Percentiles rank a stretch among this genome's conserved stretches.
phyloP scores from a whole-genome alignment of 352 stramenopile genomes.

The Albugo candida region DNA sequence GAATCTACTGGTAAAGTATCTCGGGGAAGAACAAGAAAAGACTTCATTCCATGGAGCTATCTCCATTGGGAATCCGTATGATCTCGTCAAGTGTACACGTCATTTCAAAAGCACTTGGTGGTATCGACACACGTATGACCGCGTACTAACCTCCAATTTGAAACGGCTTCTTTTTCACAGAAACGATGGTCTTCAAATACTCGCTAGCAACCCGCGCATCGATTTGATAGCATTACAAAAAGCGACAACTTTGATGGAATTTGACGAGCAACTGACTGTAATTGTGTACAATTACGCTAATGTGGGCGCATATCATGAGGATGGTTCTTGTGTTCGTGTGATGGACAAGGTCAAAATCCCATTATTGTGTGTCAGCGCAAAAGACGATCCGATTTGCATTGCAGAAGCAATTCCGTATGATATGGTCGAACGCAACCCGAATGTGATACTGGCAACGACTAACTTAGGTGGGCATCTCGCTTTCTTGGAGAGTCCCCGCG shows the following conservation, averaged over 20 bases:
- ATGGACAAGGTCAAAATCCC: conserved; percentile 19
- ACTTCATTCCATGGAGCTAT: conserved; percentile 22
- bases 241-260: conserved; percentile 23
- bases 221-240: conserved; percentile 20
- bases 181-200: conserved; percentile 42
- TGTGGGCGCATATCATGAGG: conserved; percentile 1
- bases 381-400: conserved; percentile 34
- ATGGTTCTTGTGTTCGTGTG: conserved; percentile 1
- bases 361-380: conserved; percentile 25
- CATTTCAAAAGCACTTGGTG: conserved; percentile 25
- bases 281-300: conserved; percentile 5
- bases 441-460: conserved; percentile 46
- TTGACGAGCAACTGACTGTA: conserved; percentile 41
- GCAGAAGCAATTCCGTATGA: conserved; percentile 9
- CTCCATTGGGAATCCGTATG: conserved; percentile 49
- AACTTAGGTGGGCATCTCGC: conserved; percentile 40
- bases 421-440: conserved; percentile 22
- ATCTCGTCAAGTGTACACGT: conserved; percentile 23
- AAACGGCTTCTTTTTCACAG: conserved; percentile 31
- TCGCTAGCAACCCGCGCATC: conserved; percentile 20
- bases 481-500: conserved; percentile 26
- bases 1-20: conserved; percentile 60
- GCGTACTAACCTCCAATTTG: conserved; percentile 22
- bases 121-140: conserved; percentile 37
- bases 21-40: conserved; percentile 27